A percentile compares a stretch with the other conserved stretches of the same genome.
Conservation (phyloP, 2,329 filamentous ascomycete genomes). For the Ophiostoma tasmaniense region DNA sequence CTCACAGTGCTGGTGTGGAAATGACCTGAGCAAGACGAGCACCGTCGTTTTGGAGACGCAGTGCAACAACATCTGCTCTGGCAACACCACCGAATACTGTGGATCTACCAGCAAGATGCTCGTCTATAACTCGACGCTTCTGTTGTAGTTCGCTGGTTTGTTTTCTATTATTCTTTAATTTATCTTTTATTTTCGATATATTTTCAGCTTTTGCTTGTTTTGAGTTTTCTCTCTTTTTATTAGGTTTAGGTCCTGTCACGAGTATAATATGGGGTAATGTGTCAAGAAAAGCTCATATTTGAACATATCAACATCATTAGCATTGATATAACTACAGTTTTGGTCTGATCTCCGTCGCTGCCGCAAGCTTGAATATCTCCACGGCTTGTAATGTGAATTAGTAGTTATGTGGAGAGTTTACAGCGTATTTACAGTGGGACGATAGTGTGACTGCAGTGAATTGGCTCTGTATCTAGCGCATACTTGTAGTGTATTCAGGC, state of each 20-base stretch:
- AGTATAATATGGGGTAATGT: not conserved
- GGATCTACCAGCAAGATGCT: constrained; percentile 15
- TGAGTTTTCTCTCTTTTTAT: not conserved
- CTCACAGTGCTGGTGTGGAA: constrained; percentile 34
- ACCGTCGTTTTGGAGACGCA: not conserved
- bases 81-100: constrained; percentile 19
- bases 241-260: not conserved
- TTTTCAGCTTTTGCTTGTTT: not conserved
- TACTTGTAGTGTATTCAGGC: too few species aligned
- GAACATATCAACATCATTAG: not conserved
- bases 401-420: too few species aligned
- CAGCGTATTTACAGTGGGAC: too few species aligned
- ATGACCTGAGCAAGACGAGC: constrained; percentile 20
- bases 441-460: too few species aligned
- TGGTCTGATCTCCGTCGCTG: not conserved
- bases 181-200: not conserved
- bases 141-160: not conserved
- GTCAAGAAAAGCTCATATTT: not conserved
- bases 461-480: too few species aligned
- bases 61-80: constrained; percentile 16
- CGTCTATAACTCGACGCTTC: constrained; percentile 17
- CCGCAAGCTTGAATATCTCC: too few species aligned
- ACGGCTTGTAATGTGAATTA: too few species aligned
- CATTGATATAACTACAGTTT: not conserved
- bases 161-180: not conserved